Conservation (phyloP, 495 filamentous ascomycete species). For the Aspergillus heteromorphus region DNA sequence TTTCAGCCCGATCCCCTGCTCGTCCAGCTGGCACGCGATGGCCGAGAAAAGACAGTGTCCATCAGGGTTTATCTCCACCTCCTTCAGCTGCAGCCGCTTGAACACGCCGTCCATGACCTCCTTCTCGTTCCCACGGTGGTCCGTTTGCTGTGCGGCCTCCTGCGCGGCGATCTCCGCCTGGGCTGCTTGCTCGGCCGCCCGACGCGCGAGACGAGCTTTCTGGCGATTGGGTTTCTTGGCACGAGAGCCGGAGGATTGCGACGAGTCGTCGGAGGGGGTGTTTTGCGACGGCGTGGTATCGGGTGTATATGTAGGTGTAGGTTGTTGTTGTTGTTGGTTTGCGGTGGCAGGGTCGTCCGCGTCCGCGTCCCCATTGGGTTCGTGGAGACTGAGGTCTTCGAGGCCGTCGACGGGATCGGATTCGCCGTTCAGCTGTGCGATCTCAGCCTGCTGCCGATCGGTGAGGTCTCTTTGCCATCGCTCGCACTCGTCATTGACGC, state of each 20-base stretch:
- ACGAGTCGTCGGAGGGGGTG: constrained; percentile 4
- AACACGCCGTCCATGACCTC: constrained; percentile 63
- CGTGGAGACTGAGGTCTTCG: constrained; percentile 29
- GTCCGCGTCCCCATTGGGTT: constrained; percentile 13
- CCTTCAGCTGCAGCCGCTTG: constrained; percentile 54
- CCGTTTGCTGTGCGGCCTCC: constrained; percentile 69
- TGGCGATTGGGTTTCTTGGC: constrained; percentile 79
- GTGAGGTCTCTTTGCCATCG: constrained; percentile 63
- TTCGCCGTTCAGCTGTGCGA: constrained; percentile 52
- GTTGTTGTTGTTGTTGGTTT: constrained; percentile 4
- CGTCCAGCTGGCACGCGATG: constrained; percentile 72
- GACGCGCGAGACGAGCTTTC: constrained; percentile 83
- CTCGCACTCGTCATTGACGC: constrained; percentile 78
- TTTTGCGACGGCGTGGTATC: constrained; percentile 8
- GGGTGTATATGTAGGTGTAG: background rate
- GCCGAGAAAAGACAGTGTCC: constrained; percentile 96
- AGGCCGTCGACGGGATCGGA: constrained; percentile 19
- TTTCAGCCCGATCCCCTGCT: constrained; percentile 38
- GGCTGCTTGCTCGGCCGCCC: constrained; percentile 77
- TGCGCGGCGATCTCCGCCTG: constrained; percentile 57
- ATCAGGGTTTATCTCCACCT: constrained; percentile 80
- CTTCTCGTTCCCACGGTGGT: constrained; percentile 69
- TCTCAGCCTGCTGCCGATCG: constrained; percentile 61
- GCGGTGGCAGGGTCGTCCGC: too few species aligned
- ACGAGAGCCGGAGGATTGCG: constrained; percentile 13